Conservation (phyloP, 495 filamentous ascomycete genomes). For the Podospora tetraspora region DNA sequence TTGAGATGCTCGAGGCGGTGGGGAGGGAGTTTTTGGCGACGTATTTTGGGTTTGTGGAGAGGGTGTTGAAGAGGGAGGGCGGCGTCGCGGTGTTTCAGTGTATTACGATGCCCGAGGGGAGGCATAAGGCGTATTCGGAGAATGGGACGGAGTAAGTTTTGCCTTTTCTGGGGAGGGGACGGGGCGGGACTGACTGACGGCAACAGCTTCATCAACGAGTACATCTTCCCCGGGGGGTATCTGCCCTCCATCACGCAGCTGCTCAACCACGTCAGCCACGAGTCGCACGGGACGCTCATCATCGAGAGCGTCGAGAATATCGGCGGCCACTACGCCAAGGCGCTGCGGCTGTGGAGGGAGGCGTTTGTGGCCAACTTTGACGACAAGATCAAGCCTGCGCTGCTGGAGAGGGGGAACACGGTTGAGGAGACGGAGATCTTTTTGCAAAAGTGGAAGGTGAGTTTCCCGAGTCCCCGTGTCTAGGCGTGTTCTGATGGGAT, state of each 20-base stretch:
- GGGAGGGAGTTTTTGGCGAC: slow-evolving; percentile 57
- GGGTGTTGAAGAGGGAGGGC: slow-evolving; percentile 54
- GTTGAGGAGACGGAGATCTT: slow-evolving; percentile 58
- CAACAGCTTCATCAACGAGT: slow-evolving; percentile 59
- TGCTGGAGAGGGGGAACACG: slow-evolving; percentile 42
- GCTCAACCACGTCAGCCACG: slow-evolving; percentile 52
- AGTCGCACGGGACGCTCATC: slow-evolving; percentile 53
- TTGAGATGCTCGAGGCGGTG: slow-evolving; percentile 75
- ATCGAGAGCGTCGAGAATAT: slow-evolving; percentile 62
- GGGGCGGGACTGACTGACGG: slow-evolving; percentile 5
- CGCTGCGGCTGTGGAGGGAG: slow-evolving; percentile 61
- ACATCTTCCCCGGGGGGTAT: slow-evolving; percentile 72
- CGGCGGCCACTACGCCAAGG: slow-evolving; percentile 64
- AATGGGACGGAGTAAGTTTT: slow-evolving; percentile 38
- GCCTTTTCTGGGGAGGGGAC: background rate
- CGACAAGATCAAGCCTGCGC: slow-evolving; percentile 47
- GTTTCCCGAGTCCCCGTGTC: slow-evolving; percentile 1
- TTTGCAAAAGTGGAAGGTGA: slow-evolving; percentile 61
- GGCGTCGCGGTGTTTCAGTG: slow-evolving; percentile 69
- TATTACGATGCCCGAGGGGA: slow-evolving; percentile 66
- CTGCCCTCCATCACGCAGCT: slow-evolving; percentile 61
- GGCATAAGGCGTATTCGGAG: slow-evolving; percentile 43
- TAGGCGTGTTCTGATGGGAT: slow-evolving; percentile 8
- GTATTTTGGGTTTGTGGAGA: slow-evolving; percentile 56
- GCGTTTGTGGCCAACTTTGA: slow-evolving; percentile 59